A percentile compares a stretch with the other conserved stretches of the same genome.
Conservation (phyloP, 148 eudicot species). For the Camellia lanceoleosa region DNA sequence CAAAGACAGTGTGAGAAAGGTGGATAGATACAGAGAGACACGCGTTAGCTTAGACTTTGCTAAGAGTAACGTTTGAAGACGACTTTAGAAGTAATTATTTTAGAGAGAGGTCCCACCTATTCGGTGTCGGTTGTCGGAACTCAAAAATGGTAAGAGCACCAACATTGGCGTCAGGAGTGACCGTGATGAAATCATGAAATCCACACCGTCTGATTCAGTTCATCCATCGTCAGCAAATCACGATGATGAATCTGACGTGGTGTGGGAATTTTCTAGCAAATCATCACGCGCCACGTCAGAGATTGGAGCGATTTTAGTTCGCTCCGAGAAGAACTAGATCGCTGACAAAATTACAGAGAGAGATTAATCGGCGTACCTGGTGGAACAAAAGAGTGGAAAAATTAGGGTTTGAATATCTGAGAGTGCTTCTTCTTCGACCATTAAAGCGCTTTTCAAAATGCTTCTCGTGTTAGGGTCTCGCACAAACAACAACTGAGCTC, state of each 20-base stretch:
- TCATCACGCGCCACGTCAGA: background rate
- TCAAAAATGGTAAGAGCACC: background rate
- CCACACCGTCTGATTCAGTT: background rate
- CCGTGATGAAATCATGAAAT: background rate
- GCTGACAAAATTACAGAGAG: background rate
- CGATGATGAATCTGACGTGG: too few species aligned
- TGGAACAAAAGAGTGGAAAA: background rate
- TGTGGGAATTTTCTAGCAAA: background rate
- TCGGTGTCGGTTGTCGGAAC: constrained; percentile 3
- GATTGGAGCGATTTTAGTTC: background rate
- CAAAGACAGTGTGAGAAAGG: constrained; percentile 3
- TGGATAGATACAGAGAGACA: background rate
- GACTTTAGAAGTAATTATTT: background rate
- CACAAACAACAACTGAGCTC: too few species aligned
- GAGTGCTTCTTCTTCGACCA: background rate
- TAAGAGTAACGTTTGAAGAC: background rate
- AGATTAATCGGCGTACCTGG: background rate
- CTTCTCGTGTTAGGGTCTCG: background rate
- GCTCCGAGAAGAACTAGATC: background rate
- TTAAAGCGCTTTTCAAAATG: background rate
- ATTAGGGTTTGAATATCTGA: constrained; percentile 7
- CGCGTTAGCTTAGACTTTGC: background rate
- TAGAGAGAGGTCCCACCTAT: background rate
- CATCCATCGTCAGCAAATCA: background rate
- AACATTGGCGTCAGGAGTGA: background rate